Percentiles rank a stretch among this genome's conserved stretches.
Evolutionary conservation across 2,329 filamentous ascomycete species (phyloP).

Genomic region (Stachybotrys chlorohalonatus): DNA sequence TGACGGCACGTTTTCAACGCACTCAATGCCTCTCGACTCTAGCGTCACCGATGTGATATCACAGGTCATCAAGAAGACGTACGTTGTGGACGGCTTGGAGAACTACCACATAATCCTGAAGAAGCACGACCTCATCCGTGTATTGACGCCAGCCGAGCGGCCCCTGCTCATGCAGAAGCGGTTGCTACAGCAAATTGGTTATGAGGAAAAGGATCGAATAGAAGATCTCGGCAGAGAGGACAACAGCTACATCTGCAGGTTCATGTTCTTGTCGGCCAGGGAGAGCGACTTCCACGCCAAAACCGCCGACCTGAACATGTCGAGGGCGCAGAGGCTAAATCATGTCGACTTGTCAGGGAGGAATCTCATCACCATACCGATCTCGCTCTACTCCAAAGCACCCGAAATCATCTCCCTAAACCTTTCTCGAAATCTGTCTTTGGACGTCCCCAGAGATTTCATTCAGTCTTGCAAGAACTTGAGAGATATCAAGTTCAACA

Average conservation of each 20-base stretch:
- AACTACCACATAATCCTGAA: conserved; percentile 95
- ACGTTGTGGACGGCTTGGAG: conserved; percentile 78
- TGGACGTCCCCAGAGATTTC: conserved; percentile 93
- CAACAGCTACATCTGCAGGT: conserved; percentile 93
- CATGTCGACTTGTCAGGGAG: conserved; percentile 86
- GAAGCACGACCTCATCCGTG: conserved; percentile 81
- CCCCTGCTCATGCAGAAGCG: conserved; percentile 88
- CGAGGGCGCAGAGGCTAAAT: conserved; percentile 81
- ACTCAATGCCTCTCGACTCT: conserved; percentile 75
- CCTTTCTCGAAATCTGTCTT: conserved; percentile 80
- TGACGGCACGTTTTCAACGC: conserved; percentile 88
- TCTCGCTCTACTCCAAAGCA: conserved; percentile 84
- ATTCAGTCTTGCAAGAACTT: conserved; percentile 87
- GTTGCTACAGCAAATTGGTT: conserved; percentile 84
- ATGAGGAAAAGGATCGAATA: conserved; percentile 74
- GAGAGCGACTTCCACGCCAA: conserved; percentile 68
- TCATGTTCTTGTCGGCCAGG: conserved; percentile 86
- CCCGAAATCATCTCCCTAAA: conserved; percentile 92
- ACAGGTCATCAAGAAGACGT: conserved; percentile 92
- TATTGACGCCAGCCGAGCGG: conserved; percentile 68
- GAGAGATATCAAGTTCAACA: conserved; percentile 90
- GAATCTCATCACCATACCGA: conserved; percentile 90
- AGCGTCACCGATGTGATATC: conserved; percentile 79
- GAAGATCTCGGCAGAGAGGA: conserved; percentile 94
- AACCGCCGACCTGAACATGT: conserved; percentile 68